These are phyloP conservation scores for Omphalotus guepiniiformis DNA, from an alignment of 768 basidiomycete species.

Conservation along the genomic window DNA sequence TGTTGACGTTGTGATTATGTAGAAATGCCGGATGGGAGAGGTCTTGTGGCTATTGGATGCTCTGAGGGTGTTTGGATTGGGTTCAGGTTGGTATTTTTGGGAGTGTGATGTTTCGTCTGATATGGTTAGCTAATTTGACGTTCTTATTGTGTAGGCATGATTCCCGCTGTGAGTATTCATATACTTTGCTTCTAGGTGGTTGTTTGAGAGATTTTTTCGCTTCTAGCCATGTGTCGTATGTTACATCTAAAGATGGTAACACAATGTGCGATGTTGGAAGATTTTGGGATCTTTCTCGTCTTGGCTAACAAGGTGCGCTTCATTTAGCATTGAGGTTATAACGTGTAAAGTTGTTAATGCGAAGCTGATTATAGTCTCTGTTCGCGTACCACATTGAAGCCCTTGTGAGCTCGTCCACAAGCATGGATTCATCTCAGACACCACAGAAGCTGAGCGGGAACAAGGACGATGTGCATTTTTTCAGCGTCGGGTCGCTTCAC, in stretches of 20 bases:
- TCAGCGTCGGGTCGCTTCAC: constrained; percentile 85
- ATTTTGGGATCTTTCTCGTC: constrained; percentile 83
- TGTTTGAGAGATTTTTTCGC: too few relatives aligned
- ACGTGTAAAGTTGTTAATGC: neutral
- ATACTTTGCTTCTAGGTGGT: neutral
- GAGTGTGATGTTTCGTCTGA: too few relatives aligned
- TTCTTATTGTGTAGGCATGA: too few relatives aligned
- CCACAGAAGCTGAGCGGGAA: constrained; percentile 90
- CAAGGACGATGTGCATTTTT: constrained; percentile 94
- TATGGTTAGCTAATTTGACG: too few relatives aligned
- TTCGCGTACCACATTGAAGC: constrained; percentile 97
- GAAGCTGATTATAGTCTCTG: constrained; percentile 50
- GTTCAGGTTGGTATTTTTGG: too few relatives aligned
- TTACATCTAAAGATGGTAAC: constrained; percentile 71
- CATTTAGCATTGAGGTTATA: too few relatives aligned
- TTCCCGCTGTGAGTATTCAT: constrained; percentile 44
- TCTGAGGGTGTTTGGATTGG: constrained; percentile 96
- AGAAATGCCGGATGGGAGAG: constrained; percentile 80
- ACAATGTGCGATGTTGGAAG: constrained; percentile 63
- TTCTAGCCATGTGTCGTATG: constrained; percentile 63
- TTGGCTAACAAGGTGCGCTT: constrained; percentile 77
- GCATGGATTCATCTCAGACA: constrained; percentile 62
- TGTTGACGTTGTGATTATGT: constrained; percentile 35
- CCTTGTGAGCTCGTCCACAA: constrained; percentile 82
- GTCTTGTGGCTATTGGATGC: constrained; percentile 85